Percentiles rank a stretch among this genome's conserved stretches.
Evolutionary conservation across 2,329 filamentous ascomycete species (phyloP).

Genomic region (Penicillium sp.): DNA sequence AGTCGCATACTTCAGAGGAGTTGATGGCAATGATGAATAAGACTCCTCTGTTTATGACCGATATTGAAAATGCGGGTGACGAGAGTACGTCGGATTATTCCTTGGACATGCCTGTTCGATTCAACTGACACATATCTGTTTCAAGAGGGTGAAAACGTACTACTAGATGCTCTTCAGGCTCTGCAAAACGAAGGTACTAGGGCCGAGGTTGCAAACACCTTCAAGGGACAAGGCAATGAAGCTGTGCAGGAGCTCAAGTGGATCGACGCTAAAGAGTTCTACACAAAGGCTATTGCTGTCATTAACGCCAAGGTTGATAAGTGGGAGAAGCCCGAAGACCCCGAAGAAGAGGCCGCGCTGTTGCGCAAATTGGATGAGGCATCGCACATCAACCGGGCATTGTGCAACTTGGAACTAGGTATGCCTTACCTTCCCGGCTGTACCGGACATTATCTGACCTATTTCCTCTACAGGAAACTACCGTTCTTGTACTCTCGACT

Average conservation of each 20-base stretch:
- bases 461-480: constrained; percentile 64
- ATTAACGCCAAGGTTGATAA: constrained; percentile 61
- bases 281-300: constrained; percentile 77
- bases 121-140: not conserved
- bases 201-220: constrained; percentile 75
- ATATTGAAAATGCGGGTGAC: constrained; percentile 63
- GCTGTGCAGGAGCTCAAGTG: constrained; percentile 71
- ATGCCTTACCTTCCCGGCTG: constrained; percentile 26
- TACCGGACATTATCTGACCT: not conserved
- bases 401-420: constrained; percentile 83
- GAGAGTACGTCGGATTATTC: constrained; percentile 40
- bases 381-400: constrained; percentile 80
- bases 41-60: constrained; percentile 92
- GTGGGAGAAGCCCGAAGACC: constrained; percentile 51
- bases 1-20: constrained; percentile 57
- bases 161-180: constrained; percentile 82
- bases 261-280: constrained; percentile 85
- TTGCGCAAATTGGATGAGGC: constrained; percentile 68
- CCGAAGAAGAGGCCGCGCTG: constrained; percentile 57
- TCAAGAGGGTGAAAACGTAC: constrained; percentile 67
- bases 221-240: constrained; percentile 92
- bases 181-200: constrained; percentile 90
- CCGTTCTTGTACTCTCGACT: constrained; percentile 80
- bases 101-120: not conserved
- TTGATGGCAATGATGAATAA: constrained; percentile 64